Evolutionary conservation across 352 stramenopile species (phyloP).

Genomic region (Pilasporangium apinafurcum): DNA sequence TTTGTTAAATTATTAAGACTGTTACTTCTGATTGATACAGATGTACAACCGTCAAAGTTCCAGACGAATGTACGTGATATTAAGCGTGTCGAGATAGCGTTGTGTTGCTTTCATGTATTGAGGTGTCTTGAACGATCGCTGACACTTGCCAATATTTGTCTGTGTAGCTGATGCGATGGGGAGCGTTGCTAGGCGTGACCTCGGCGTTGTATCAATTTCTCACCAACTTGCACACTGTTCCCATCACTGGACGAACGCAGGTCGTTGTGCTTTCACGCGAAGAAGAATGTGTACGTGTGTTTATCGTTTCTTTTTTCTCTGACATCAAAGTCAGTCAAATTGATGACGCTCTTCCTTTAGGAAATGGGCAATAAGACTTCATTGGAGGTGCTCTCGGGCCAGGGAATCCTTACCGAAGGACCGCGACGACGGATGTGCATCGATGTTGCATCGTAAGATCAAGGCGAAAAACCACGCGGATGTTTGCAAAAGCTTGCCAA

Average conservation of each 20-base stretch:
- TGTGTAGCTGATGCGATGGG: constrained; percentile 32
- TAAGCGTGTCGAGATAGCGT: no score
- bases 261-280: constrained; percentile 59
- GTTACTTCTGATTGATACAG: constrained; percentile 7
- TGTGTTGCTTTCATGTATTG: background rate
- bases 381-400: constrained; percentile 27
- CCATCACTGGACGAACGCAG: constrained; percentile 58
- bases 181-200: constrained; percentile 22
- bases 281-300: constrained; percentile 44
- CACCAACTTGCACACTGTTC: constrained; percentile 60
- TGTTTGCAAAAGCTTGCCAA: background rate
- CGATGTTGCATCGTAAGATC: constrained; percentile 61
- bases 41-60: constrained; percentile 40
- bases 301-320: no score
- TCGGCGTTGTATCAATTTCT: constrained; percentile 61
- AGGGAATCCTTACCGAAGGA: constrained; percentile 32
- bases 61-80: constrained; percentile 20
- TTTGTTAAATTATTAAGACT: background rate
- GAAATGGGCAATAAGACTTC: constrained; percentile 47
- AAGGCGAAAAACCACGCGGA: no score
- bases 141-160: background rate
- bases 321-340: no score
- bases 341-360: no score
- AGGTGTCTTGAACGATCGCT: background rate
- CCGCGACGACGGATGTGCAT: constrained; percentile 47